A percentile compares a stretch with the other conserved stretches of the same genome.
Evolutionary conservation across 2,329 filamentous ascomycete genomes (phyloP).

Genomic region (Alternaria postmessia): DNA sequence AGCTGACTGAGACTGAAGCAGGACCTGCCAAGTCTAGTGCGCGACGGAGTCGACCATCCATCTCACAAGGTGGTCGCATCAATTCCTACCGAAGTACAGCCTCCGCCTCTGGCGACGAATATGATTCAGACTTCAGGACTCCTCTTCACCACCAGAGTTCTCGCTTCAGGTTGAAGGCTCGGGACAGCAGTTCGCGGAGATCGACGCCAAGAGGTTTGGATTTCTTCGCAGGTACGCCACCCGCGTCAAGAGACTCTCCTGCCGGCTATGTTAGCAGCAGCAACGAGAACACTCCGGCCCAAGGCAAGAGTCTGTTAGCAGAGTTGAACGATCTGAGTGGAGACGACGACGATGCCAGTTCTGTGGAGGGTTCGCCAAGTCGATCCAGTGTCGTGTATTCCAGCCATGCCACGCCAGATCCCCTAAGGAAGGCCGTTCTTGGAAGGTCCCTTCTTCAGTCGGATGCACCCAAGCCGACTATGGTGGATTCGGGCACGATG

Average conservation of each 20-base stretch:
- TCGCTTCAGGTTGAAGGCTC: constrained; percentile 75
- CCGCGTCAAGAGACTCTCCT: constrained; percentile 63
- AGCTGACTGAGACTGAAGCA: constrained; percentile 85
- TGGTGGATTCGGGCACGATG: constrained; percentile 70
- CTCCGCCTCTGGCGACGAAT: constrained; percentile 83
- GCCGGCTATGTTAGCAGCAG: constrained; percentile 59
- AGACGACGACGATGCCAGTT: constrained; percentile 66
- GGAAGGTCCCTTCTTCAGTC: constrained; percentile 35
- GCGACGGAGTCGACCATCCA: constrained; percentile 51
- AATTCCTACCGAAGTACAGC: constrained; percentile 85
- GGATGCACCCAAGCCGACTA: constrained; percentile 46
- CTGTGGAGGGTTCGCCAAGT: constrained; percentile 47
- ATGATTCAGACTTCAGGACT: constrained; percentile 69
- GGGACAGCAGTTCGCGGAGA: constrained; percentile 65
- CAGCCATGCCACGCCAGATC: constrained; percentile 45
- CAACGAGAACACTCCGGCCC: constrained; percentile 56
- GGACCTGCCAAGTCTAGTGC: constrained; percentile 39
- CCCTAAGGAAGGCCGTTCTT: constrained; percentile 27
- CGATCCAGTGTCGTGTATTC: constrained; percentile 43
- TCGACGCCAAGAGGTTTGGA: constrained; percentile 68
- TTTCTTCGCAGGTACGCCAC: constrained; percentile 66
- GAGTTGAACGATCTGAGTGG: constrained; percentile 84
- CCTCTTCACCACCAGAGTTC: constrained; percentile 69
- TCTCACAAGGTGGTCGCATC: constrained; percentile 63
- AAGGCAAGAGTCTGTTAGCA: constrained; percentile 84